Evolutionary conservation across 2,329 filamentous ascomycete species (phyloP).

Genomic region (Lasiodiplodia sp.): DNA sequence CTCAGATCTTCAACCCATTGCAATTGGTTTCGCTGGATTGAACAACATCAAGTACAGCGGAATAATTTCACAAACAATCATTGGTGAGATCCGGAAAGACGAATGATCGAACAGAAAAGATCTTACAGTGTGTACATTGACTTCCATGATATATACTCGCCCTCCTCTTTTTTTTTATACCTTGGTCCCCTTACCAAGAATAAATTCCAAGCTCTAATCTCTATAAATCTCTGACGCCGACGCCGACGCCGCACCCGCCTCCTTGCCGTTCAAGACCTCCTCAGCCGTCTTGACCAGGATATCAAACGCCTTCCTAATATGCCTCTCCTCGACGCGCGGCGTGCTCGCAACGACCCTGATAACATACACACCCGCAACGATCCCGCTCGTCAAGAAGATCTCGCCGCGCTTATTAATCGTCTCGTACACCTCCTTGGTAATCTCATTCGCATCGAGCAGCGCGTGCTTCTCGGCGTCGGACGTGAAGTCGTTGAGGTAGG

Average conservation of each 20-base stretch:
- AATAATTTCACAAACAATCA: background rate
- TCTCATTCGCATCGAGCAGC: conserved; percentile 66
- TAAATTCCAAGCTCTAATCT: background rate
- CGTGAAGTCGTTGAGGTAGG: conserved; percentile 44
- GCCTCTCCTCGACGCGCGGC: conserved; percentile 72
- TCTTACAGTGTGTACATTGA: background rate
- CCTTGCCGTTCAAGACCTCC: conserved; percentile 44
- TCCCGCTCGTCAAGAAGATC: conserved; percentile 82
- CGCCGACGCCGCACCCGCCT: background rate
- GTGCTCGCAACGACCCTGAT: conserved; percentile 84
- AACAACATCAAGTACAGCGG: too few relatives aligned
- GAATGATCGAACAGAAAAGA: background rate
- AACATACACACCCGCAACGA: conserved; percentile 75
- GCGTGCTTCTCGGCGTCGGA: conserved; percentile 47
- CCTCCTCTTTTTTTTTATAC: background rate
- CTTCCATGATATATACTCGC: background rate
- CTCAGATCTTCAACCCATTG: too few relatives aligned
- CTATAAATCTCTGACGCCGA: background rate
- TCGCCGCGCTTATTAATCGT: conserved; percentile 75
- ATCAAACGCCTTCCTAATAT: conserved; percentile 76
- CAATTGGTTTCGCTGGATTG: too few relatives aligned
- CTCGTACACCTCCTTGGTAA: conserved; percentile 80
- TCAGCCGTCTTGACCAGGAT: conserved; percentile 72
- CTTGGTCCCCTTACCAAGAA: background rate
- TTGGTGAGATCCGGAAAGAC: background rate